Conservation (phyloP, 176 grass and related monocot species). For the Oryza meyeriana region DNA sequence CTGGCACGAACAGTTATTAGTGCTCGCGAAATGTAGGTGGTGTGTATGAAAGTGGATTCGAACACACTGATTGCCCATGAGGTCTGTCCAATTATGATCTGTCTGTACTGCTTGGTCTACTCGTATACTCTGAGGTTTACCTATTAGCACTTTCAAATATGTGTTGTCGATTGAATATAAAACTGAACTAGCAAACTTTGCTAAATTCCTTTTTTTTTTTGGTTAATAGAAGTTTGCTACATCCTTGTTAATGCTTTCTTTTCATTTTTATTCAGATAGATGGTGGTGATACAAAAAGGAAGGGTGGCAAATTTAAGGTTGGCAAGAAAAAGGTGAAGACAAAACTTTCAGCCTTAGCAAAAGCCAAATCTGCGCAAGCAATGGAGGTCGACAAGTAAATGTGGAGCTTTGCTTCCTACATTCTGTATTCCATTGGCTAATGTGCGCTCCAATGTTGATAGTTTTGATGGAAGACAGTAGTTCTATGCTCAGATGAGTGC, state of each 20-base stretch:
- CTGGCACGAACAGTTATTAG: not conserved
- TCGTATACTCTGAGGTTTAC: not conserved
- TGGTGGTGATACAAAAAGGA: conserved; percentile 51
- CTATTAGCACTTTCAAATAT: not conserved
- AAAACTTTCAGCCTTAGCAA: conserved; percentile 62
- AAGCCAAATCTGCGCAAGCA: conserved; percentile 75
- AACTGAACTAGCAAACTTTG: not conserved
- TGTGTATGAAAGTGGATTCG: not conserved
- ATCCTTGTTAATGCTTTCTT: not conserved
- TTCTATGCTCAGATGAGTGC: not conserved
- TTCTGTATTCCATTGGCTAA: not conserved
- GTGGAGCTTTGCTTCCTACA: not conserved
- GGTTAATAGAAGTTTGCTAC: not conserved
- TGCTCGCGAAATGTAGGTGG: not conserved
- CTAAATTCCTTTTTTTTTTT: not conserved
- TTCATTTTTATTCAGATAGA: conserved; percentile 52
- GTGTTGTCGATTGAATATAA: not conserved
- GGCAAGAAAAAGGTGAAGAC: conserved; percentile 91
- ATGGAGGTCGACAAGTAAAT: conserved; percentile 74
- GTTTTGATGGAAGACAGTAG: not conserved
- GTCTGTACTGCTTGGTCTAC: not conserved
- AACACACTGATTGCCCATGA: not conserved
- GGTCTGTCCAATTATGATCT: not conserved
- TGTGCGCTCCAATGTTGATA: not conserved
- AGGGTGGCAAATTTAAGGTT: conserved; percentile 64